Evolutionary conservation across 768 basidiomycete genomes (phyloP).

Genomic region (Psilocybe sp.): DNA sequence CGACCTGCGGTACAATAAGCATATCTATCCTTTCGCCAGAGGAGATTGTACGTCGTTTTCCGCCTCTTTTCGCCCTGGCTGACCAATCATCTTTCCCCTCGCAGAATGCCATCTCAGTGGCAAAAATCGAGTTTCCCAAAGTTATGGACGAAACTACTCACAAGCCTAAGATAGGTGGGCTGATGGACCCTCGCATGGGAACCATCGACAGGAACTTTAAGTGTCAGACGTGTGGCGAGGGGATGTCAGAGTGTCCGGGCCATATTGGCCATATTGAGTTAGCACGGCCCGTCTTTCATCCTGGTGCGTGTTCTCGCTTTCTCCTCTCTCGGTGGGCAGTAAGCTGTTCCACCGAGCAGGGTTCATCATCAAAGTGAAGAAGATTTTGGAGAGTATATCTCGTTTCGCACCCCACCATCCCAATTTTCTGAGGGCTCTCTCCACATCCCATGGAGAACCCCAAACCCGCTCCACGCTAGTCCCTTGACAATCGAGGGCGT

Average conservation of each 20-base stretch:
- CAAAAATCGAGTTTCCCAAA: conserved; percentile 97
- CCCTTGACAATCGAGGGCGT: conserved; percentile 79
- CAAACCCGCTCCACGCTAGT: conserved; percentile 83
- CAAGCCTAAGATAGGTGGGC: conserved; percentile 86
- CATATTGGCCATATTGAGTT: conserved; percentile 99
- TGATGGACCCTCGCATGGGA: conserved; percentile 98
- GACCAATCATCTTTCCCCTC: conserved; percentile 16
- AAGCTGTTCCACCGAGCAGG: conserved; percentile 35
- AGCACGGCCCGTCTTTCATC: conserved; percentile 95
- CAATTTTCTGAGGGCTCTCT: conserved; percentile 99
- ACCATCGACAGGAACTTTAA: conserved; percentile 98
- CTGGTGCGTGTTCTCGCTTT: conserved; percentile 54
- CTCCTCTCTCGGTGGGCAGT: background rate
- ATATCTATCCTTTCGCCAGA: conserved; percentile 97
- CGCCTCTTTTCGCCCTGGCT: conserved; percentile 5
- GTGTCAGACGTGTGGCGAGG: conserved; percentile 99
- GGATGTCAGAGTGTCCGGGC: conserved; percentile 99
- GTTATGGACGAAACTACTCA: conserved; percentile 95
- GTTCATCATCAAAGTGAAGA: conserved; percentile 98
- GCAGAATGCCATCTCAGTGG: conserved; percentile 98
- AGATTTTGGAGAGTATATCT: conserved; percentile 98
- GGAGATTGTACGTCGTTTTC: conserved; percentile 79
- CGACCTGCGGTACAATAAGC: too few relatives aligned
- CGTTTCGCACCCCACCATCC: conserved; percentile 94
- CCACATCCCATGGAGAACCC: conserved; percentile 88